Percentiles rank a stretch among this genome's conserved stretches.
Conservation (phyloP, 106 monocot species). For the Dendrobium nobile region DNA sequence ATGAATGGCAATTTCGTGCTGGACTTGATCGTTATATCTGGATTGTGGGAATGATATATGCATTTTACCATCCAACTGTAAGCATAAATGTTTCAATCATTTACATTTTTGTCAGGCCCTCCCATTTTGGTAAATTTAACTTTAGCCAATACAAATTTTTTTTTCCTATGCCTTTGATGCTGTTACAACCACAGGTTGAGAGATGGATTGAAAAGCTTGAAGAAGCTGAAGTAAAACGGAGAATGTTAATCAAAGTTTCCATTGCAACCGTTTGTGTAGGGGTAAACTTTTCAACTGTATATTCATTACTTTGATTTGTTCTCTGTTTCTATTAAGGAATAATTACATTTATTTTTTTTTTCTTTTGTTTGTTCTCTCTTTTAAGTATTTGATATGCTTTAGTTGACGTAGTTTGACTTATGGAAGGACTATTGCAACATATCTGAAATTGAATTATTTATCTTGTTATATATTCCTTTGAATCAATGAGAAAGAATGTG, state of each 20-base stretch:
- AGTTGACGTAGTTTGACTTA: no score
- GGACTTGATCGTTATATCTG: constrained; percentile 57
- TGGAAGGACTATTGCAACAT: no score
- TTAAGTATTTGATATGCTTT: no score
- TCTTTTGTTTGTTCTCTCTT: not conserved
- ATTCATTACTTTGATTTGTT: not conserved
- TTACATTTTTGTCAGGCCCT: not conserved
- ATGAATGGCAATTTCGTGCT: constrained; percentile 54
- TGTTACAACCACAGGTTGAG: constrained; percentile 19
- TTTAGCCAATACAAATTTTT: not conserved
- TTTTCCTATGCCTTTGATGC: not conserved
- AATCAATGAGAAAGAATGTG: no score
- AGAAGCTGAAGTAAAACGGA: constrained; percentile 27
- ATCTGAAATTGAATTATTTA: no score
- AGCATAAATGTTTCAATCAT: constrained; percentile 5
- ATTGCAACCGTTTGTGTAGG: constrained; percentile 22
- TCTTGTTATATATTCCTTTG: no score
- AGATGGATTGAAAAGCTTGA: constrained; percentile 55
- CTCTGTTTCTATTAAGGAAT: no score
- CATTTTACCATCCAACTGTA: constrained; percentile 49
- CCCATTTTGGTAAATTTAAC: not conserved
- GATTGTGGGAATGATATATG: constrained; percentile 58
- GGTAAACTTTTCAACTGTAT: constrained; percentile 15
- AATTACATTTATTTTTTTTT: not conserved
- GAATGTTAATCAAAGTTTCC: constrained; percentile 25